Evolutionary conservation across 2,329 filamentous ascomycete species (phyloP).

Genomic region (Cladosporium sp.): DNA sequence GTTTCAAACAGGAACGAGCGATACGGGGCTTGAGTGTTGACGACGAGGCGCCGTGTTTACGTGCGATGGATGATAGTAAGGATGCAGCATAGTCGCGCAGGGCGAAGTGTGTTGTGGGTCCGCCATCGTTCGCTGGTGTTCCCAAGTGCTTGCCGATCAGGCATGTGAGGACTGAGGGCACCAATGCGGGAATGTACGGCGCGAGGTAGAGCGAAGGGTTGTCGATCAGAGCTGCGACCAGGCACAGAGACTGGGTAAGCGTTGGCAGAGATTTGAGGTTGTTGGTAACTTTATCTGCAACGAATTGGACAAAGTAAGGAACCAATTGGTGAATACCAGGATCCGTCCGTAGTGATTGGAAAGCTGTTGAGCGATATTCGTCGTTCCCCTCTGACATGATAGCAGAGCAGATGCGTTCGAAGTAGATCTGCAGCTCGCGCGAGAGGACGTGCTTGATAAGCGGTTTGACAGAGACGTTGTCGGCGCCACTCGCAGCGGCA

Average conservation of each 20-base stretch:
- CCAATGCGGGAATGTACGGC: slow-evolving; percentile 65
- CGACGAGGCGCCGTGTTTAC: slow-evolving; percentile 76
- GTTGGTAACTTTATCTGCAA: slow-evolving; percentile 93
- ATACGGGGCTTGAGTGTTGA: slow-evolving; percentile 81
- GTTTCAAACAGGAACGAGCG: slow-evolving; percentile 87
- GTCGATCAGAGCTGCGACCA: slow-evolving; percentile 76
- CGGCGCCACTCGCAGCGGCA: slow-evolving; percentile 75
- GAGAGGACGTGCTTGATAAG: slow-evolving; percentile 93
- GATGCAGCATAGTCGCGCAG: slow-evolving; percentile 81
- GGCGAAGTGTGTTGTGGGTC: slow-evolving; percentile 61
- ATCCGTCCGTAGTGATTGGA: slow-evolving; percentile 81
- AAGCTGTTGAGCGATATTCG: slow-evolving; percentile 77
- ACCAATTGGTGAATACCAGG: slow-evolving; percentile 92
- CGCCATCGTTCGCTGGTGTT: slow-evolving; percentile 42
- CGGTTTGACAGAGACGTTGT: slow-evolving; percentile 79
- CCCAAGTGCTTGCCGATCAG: slow-evolving; percentile 80
- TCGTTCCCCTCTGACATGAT: slow-evolving; percentile 85
- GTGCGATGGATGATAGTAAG: slow-evolving; percentile 72
- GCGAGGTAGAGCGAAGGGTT: slow-evolving; percentile 76
- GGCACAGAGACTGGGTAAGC: slow-evolving; percentile 85
- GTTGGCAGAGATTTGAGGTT: slow-evolving; percentile 85
- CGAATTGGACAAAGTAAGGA: slow-evolving; percentile 94
- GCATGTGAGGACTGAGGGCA: slow-evolving; percentile 87
- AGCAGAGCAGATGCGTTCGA: slow-evolving; percentile 88
- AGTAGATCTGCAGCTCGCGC: slow-evolving; percentile 94